These are phyloP conservation scores for Fusarium devonianum DNA, from an alignment of 2,329 filamentous ascomycete genomes.

Conservation along the genomic window DNA sequence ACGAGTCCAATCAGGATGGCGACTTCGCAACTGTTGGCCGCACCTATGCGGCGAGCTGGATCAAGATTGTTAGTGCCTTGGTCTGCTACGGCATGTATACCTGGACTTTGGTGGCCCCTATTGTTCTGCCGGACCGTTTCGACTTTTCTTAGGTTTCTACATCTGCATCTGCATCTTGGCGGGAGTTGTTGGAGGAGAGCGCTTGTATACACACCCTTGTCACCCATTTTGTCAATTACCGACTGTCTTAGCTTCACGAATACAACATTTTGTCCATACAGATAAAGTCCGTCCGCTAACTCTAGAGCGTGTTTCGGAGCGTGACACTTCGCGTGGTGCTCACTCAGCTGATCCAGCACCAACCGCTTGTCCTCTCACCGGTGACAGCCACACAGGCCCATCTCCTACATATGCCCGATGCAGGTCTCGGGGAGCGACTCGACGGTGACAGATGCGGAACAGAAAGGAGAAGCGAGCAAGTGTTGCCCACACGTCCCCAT, in stretches of 20 bases:
- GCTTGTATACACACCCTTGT: conserved; percentile 21
- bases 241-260: conserved; percentile 14
- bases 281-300: background rate
- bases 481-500: background rate
- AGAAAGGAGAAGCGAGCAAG: background rate
- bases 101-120: conserved; percentile 90
- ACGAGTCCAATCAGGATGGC: conserved; percentile 65
- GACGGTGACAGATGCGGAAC: conserved; percentile 21
- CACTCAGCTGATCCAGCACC: conserved; percentile 13
- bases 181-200: conserved; percentile 29
- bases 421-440: conserved; percentile 26
- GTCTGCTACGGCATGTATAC: conserved; percentile 93
- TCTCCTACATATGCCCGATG: conserved; percentile 15
- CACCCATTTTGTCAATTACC: conserved; percentile 9
- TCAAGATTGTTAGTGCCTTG: conserved; percentile 98
- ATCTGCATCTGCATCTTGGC: conserved; percentile 14
- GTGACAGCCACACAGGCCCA: conserved; percentile 14
- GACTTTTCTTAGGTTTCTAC: conserved; percentile 58
- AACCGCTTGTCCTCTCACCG: conserved; percentile 14
- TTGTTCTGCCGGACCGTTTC: conserved; percentile 86
- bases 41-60: conserved; percentile 98
- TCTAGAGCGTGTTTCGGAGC: background rate
- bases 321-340: conserved; percentile 2
- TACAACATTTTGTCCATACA: conserved; percentile 7
- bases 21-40: conserved; percentile 93